phyloP scores from a whole-genome alignment of 305 asterid species.

The Solanum chacoense region DNA sequence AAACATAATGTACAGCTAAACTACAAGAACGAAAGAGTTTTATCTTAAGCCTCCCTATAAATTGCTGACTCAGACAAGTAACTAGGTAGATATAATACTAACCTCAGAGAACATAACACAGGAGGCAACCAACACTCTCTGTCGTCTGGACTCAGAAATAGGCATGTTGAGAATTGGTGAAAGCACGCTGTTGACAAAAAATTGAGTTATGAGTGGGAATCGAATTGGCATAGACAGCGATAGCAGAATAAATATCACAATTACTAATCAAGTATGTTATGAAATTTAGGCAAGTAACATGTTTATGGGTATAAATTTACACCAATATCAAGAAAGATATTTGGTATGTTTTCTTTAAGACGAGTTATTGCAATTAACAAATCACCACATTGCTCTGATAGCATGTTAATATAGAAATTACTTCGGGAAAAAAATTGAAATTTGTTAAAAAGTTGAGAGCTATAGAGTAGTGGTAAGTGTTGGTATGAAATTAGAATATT shows the following conservation, averaged over 20 bases:
- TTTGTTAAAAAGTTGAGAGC: neutral
- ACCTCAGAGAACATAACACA: conserved; percentile 96
- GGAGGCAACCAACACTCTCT: conserved; percentile 94
- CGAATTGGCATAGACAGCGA: conserved; percentile 8
- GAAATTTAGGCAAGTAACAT: neutral
- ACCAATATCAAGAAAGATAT: neutral
- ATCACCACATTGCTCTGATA: neutral
- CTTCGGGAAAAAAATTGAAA: neutral
- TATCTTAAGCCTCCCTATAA: neutral
- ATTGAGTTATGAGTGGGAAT: neutral
- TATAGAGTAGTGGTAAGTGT: neutral
- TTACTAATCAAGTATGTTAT: neutral
- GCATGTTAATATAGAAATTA: neutral
- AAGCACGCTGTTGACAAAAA: conserved; percentile 60
- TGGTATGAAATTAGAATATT: neutral
- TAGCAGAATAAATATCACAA: neutral
- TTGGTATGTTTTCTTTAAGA: neutral
- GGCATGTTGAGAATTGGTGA: conserved; percentile 96
- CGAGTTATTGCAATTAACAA: neutral
- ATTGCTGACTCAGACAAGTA: neutral
- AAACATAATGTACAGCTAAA: conserved; percentile 15
- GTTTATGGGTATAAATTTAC: neutral
- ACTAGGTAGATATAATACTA: conserved; percentile 16
- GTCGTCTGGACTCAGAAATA: conserved; percentile 87
- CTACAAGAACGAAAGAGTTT: neutral